phyloP scores from a whole-genome alignment of 495 filamentous ascomycete genomes.

The Chaetomium cochliodes region DNA sequence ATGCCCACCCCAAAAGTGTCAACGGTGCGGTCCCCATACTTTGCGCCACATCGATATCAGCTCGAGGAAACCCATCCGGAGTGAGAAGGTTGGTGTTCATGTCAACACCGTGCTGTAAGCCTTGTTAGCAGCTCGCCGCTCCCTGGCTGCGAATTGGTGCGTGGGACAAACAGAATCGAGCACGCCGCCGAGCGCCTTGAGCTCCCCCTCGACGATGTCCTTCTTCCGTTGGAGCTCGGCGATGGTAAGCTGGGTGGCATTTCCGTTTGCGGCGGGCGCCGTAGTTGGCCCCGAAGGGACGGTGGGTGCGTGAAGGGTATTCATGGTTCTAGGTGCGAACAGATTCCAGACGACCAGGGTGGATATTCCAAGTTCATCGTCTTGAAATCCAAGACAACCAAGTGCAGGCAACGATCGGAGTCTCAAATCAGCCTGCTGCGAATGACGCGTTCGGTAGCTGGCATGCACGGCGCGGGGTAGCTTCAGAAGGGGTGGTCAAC shows the following conservation, averaged over 20 bases:
- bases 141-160: not conserved
- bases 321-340: constrained; percentile 51
- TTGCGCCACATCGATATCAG: constrained; percentile 93
- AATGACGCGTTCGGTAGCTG: constrained; percentile 30
- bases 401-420: constrained; percentile 13
- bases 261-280: constrained; percentile 51
- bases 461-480: constrained; percentile 22
- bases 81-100: constrained; percentile 91
- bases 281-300: constrained; percentile 69
- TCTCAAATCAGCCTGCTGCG: constrained; percentile 26
- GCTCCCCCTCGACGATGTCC: constrained; percentile 77
- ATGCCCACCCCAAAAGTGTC: not conserved
- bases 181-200: constrained; percentile 78
- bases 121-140: constrained; percentile 24
- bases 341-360: constrained; percentile 27
- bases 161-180: constrained; percentile 73
- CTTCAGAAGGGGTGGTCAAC: not conserved
- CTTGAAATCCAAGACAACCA: constrained; percentile 23
- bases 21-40: constrained; percentile 53
- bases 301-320: constrained; percentile 71
- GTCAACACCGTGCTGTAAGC: constrained; percentile 75
- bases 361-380: not conserved
- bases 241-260: constrained; percentile 58
- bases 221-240: constrained; percentile 64
- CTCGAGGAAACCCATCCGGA: constrained; percentile 87